Evolutionary conservation across 2,329 filamentous ascomycete genomes (phyloP).

Genomic region (Trichoderma atrobrunneum): DNA sequence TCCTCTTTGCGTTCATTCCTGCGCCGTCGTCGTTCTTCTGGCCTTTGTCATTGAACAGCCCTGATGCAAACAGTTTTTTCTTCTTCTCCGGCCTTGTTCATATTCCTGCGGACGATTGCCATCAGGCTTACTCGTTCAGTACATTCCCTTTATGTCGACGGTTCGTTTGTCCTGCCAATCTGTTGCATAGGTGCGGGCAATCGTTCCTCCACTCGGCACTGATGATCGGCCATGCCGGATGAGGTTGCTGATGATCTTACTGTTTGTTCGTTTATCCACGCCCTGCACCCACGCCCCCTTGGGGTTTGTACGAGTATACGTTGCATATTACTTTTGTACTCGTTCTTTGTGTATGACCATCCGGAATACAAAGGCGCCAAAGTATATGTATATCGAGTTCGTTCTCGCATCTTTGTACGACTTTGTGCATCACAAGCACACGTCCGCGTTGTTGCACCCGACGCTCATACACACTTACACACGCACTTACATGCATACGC

Average conservation of each 20-base stretch:
- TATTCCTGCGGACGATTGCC: background rate
- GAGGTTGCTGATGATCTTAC: constrained; percentile 12
- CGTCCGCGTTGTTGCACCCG: background rate
- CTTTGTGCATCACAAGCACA: background rate
- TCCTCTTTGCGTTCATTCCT: background rate
- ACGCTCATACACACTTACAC: background rate
- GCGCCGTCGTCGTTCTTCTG: background rate
- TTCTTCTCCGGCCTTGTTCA: background rate
- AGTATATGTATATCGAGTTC: background rate
- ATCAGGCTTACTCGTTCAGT: background rate
- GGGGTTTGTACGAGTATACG: background rate
- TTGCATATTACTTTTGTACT: background rate
- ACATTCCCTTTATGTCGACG: background rate
- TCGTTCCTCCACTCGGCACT: constrained; percentile 9
- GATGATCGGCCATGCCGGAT: constrained; percentile 16
- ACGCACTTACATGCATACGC: background rate
- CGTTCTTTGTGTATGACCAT: background rate
- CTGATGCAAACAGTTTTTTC: background rate
- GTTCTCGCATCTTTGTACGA: background rate
- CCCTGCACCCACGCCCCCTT: constrained; percentile 3
- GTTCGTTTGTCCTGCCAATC: constrained; percentile 3
- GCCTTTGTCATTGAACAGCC: background rate
- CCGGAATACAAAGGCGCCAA: background rate
- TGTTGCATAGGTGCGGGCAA: background rate
- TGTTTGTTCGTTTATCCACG: background rate